Evolutionary conservation across 2,329 filamentous ascomycete species (phyloP).

Genomic region (Phoma sp.): DNA sequence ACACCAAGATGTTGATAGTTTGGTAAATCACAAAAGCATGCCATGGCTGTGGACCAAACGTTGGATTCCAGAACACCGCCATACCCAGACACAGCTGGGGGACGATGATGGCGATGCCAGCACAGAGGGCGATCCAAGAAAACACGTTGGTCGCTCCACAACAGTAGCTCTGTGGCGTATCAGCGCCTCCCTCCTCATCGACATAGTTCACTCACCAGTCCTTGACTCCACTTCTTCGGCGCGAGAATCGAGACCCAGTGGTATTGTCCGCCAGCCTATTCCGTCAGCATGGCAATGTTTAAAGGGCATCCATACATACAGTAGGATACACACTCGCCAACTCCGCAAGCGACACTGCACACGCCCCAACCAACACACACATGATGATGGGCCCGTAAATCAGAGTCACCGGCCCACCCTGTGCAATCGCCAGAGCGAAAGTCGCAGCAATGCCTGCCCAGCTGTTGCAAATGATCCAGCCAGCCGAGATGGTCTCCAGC

Average conservation of each 20-base stretch:
- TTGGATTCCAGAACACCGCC: slow-evolving; percentile 16
- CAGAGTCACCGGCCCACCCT: slow-evolving; percentile 19
- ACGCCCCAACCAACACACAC: slow-evolving; percentile 19
- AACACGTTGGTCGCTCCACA: slow-evolving; percentile 26
- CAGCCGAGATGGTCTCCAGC: slow-evolving; percentile 23
- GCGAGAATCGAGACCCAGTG: slow-evolving; percentile 47
- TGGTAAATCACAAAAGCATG: slow-evolving; percentile 25
- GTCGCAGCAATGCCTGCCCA: slow-evolving; percentile 26
- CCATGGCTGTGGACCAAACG: slow-evolving; percentile 19
- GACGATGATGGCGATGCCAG: slow-evolving; percentile 24
- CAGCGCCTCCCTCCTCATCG: not conserved
- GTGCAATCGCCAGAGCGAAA: slow-evolving; percentile 18
- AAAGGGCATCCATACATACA: not conserved
- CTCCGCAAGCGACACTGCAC: slow-evolving; percentile 25
- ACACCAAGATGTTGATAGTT: slow-evolving; percentile 14
- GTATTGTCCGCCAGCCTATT: slow-evolving; percentile 28
- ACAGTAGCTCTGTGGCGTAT: slow-evolving; percentile 18
- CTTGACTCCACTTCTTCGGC: slow-evolving; percentile 41
- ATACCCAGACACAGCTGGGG: slow-evolving; percentile 20
- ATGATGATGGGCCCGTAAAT: slow-evolving; percentile 25
- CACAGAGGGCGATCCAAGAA: slow-evolving; percentile 22
- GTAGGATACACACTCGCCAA: slow-evolving; percentile 44
- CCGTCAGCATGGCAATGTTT: not conserved
- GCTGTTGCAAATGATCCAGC: slow-evolving; percentile 26
- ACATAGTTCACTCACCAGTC: slow-evolving; percentile 7